These are phyloP conservation scores for Microstroma glucosiphilum DNA, from an alignment of 1,284 basidiomycete species.

Conservation along the genomic window DNA sequence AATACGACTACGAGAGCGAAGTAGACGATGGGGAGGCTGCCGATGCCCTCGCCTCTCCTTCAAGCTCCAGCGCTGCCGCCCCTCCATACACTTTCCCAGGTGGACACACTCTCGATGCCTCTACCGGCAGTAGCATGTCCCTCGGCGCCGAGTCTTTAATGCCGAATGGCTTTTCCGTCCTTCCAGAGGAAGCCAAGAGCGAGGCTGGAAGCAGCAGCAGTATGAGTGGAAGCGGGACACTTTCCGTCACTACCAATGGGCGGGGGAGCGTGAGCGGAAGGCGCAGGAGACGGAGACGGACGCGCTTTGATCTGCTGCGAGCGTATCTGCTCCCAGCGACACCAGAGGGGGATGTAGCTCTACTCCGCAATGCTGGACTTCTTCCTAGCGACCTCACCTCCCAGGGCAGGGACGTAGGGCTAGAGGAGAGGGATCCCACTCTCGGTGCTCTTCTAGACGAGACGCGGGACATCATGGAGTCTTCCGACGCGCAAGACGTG, in stretches of 20 bases:
- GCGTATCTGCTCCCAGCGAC: background rate
- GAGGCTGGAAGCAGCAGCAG: background rate
- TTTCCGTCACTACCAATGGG: background rate
- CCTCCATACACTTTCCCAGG: background rate
- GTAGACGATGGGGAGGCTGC: constrained; percentile 3
- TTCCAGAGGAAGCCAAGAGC: background rate
- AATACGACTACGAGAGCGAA: constrained; percentile 49
- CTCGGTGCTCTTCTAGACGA: constrained; percentile 66
- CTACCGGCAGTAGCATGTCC: background rate
- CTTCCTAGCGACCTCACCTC: background rate
- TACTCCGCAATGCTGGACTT: background rate
- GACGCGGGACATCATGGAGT: constrained; percentile 62
- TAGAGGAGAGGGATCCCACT: constrained; percentile 52
- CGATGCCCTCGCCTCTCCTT: constrained; percentile 2
- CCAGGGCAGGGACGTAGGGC: background rate
- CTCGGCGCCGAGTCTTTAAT: background rate
- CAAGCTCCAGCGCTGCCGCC: background rate
- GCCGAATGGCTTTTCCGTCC: background rate
- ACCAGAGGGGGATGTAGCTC: background rate
- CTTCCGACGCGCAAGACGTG: constrained; percentile 65
- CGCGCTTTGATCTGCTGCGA: constrained; percentile 1
- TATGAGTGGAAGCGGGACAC: background rate
- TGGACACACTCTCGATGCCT: background rate
- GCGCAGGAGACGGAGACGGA: background rate
- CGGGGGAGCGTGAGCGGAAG: background rate